phyloP scores from a whole-genome alignment of 2,329 filamentous ascomycete genomes.

The Penicillium nordicum region DNA sequence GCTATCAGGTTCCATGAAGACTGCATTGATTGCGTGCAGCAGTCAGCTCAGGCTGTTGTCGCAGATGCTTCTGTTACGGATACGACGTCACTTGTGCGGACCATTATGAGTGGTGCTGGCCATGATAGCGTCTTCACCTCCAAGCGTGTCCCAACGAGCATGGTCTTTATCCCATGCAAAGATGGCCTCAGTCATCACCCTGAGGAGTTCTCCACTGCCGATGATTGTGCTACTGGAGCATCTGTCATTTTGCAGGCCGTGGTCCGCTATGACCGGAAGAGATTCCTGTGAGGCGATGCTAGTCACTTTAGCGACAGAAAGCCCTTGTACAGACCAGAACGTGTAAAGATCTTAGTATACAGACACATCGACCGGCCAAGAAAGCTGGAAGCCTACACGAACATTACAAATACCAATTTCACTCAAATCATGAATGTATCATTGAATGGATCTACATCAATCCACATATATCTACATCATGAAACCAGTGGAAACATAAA shows the following conservation, averaged over 20 bases:
- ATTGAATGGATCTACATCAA: neutral
- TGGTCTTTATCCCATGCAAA: constrained; percentile 65
- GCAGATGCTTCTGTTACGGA: constrained; percentile 45
- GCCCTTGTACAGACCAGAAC: neutral
- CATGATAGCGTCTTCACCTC: constrained; percentile 64
- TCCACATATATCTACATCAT: constrained; percentile 31
- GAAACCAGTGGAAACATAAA: constrained; percentile 24
- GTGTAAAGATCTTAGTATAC: neutral
- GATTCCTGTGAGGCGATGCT: constrained; percentile 32
- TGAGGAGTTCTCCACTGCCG: constrained; percentile 58
- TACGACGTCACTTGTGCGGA: constrained; percentile 45
- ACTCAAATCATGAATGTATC: neutral
- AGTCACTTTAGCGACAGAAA: neutral
- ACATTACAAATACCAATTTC: neutral
- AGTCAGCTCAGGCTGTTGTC: constrained; percentile 57
- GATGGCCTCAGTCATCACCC: constrained; percentile 64
- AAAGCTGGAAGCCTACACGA: neutral
- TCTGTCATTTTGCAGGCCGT: constrained; percentile 39
- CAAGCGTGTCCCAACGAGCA: constrained; percentile 58
- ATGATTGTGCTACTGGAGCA: constrained; percentile 58
- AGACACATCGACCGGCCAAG: neutral
- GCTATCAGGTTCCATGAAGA: constrained; percentile 64
- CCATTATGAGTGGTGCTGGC: constrained; percentile 62
- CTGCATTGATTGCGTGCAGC: constrained; percentile 63
- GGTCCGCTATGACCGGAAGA: constrained; percentile 38